Base-by-base conservation (phyloP, 306 rosid genomes). In the Rubus idaeus region DNA sequence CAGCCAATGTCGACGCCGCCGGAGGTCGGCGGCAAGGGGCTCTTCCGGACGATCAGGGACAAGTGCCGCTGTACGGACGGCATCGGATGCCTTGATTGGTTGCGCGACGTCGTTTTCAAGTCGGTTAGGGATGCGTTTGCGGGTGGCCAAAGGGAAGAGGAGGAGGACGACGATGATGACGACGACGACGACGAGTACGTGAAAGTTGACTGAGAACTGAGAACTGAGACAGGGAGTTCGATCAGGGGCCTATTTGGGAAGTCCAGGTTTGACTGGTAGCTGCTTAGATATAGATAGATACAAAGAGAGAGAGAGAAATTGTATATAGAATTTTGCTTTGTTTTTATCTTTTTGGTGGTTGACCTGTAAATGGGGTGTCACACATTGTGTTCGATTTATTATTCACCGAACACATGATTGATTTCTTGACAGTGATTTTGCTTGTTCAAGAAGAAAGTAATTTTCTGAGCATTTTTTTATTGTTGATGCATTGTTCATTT, bases 1-100 rank as follows among this genome's bases (percentile, higher is more conserved):
- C 87, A 82, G 76, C 93, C 92, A 17, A 86, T 85, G 87, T 78
- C 88, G 13, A 41, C 83, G 6, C 82, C 82, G 18, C 52, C 63
- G 13, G 65, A 71, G 46, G 57, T 79, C 5, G 52, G 42, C 0
- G 58, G 46, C 17, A 75, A 68, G 14, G 83, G 85, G 9, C 26
- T 86, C 0, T 5, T 80, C 6, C 73, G 64, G 0, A 60, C 2
- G 40, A 73, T 91, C 16, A 78, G 47, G 75, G 76, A 78, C n/a
- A 69, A 20, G 56, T 84, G 83, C 67, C 39, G 58, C 14, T 82
- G 86, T 1, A 23, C 61, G 6, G 56, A 44, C 18, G 70, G 77
- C 9, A 40, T 75, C n/a, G 86, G 88, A 0, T 90, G 90, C 81
- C 26, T 88, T 5, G 35, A 44, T 42, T 84, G 88, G 84, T 52